These are phyloP conservation scores for Aspergillus persii DNA, from an alignment of 2,329 filamentous ascomycete species.

Conservation along the genomic window DNA sequence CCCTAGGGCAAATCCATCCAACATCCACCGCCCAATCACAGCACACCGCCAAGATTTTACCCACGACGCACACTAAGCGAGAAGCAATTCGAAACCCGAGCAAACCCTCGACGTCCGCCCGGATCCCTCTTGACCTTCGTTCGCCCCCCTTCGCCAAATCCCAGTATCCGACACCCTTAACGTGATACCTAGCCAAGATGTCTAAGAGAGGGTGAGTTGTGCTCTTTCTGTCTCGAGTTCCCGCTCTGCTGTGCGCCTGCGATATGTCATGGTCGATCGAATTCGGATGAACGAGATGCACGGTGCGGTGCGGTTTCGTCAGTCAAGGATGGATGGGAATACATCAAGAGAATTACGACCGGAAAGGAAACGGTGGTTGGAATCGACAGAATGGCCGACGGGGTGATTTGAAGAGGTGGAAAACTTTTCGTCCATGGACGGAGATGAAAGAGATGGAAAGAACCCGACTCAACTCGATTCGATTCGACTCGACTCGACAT, in stretches of 20 bases:
- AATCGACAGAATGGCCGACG: neutral
- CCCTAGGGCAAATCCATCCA: constrained; percentile 34
- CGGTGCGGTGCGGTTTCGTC: too few species aligned
- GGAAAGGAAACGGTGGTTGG: neutral
- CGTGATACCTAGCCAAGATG: constrained; percentile 47
- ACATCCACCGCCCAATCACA: constrained; percentile 24
- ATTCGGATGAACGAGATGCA: neutral
- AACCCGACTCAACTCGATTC: neutral
- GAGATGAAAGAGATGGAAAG: neutral
- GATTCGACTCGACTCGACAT: neutral
- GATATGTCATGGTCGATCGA: neutral
- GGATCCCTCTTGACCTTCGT: constrained; percentile 28
- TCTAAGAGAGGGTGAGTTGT: constrained; percentile 51
- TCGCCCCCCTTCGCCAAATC: constrained; percentile 31
- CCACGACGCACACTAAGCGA: constrained; percentile 46
- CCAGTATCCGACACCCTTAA: constrained; percentile 38
- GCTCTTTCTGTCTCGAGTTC: neutral
- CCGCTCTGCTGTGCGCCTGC: neutral
- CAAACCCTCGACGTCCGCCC: constrained; percentile 27
- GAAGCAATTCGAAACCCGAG: constrained; percentile 33
- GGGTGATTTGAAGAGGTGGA: neutral
- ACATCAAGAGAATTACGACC: neutral
- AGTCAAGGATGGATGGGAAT: neutral
- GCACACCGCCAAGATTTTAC: constrained; percentile 42
- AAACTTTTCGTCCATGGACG: neutral